Conservation (phyloP, 202 grass and related monocot species). For the Cymbopogon flexuosus region DNA sequence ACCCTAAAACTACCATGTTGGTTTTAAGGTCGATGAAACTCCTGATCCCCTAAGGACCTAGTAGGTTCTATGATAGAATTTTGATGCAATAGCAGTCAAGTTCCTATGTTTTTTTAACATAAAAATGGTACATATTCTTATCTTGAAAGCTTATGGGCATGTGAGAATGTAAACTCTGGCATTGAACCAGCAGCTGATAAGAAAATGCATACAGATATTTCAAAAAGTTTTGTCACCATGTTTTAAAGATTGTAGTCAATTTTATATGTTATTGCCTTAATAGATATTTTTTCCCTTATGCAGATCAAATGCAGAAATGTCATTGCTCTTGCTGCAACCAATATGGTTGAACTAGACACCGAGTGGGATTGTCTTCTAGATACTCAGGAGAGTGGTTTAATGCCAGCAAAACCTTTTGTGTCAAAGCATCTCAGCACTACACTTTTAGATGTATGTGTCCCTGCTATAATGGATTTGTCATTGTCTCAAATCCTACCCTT, state of each 20-base stretch:
- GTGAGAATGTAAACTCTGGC: background rate
- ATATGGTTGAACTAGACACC: slow-evolving; percentile 65
- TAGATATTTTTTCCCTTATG: slow-evolving; percentile 35
- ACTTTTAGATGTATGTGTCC: slow-evolving; percentile 64
- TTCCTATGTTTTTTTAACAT: background rate
- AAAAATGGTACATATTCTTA: background rate
- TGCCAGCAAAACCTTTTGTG: slow-evolving; percentile 47
- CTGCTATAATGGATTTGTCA: slow-evolving; percentile 16
- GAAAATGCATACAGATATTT: slow-evolving; percentile 29
- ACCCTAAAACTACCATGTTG: no score
- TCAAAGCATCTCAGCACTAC: slow-evolving; percentile 64
- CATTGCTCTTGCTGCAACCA: slow-evolving; percentile 79
- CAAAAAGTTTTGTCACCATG: background rate
- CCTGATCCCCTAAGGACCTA: background rate
- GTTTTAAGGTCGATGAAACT: no score
- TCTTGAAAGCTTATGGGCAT: slow-evolving; percentile 10
- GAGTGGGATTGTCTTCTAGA: slow-evolving; percentile 92
- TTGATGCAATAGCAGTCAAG: background rate
- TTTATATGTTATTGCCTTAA: background rate
- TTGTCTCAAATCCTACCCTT: slow-evolving; percentile 23
- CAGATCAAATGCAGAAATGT: slow-evolving; percentile 99
- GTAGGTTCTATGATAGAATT: slow-evolving; percentile 14
- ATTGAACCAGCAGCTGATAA: slow-evolving; percentile 13
- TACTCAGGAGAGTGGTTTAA: slow-evolving; percentile 52
- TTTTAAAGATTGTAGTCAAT: background rate